Evolutionary conservation across 73 alveolate species (phyloP).

Genomic region (Blepharisma japonicum): DNA sequence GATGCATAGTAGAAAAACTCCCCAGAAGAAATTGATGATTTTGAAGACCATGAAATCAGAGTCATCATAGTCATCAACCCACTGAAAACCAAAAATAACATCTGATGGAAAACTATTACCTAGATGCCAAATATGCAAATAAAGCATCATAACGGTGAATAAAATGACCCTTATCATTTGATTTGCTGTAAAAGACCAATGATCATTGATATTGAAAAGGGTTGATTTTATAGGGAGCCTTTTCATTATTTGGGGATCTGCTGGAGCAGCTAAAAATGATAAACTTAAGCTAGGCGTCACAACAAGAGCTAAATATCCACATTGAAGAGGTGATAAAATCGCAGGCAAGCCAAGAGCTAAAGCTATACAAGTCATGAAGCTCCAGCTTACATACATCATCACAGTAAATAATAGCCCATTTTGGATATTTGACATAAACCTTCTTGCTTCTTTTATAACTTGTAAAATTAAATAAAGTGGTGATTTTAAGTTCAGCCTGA

Average conservation of each 20-base stretch:
- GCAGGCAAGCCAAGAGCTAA: slow-evolving; percentile 17
- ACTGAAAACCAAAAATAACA: no score
- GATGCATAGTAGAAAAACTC: background rate
- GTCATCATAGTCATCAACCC: background rate
- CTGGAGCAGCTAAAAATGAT: slow-evolving; percentile 1
- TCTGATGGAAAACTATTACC: background rate
- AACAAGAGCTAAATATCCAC: background rate
- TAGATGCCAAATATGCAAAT: slow-evolving; percentile 9
- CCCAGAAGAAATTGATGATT: slow-evolving; percentile 11
- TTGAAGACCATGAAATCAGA: background rate
- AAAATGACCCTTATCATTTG: background rate
- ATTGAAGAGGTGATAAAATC: slow-evolving; percentile 1
- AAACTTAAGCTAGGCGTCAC: background rate
- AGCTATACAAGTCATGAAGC: background rate
- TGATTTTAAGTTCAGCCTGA: background rate
- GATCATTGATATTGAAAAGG: background rate
- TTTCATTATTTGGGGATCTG: slow-evolving; percentile 14
- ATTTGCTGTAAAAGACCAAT: background rate
- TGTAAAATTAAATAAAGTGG: slow-evolving; percentile 21
- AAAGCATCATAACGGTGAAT: background rate
- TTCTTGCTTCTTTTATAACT: slow-evolving; percentile 26
- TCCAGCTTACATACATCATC: background rate
- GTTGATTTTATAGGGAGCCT: background rate
- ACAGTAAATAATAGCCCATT: slow-evolving; percentile 12
- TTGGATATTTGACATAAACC: slow-evolving; percentile 19